Evolutionary conservation across 305 asterid species (phyloP).

Genomic region (Solanum hybrid): DNA sequence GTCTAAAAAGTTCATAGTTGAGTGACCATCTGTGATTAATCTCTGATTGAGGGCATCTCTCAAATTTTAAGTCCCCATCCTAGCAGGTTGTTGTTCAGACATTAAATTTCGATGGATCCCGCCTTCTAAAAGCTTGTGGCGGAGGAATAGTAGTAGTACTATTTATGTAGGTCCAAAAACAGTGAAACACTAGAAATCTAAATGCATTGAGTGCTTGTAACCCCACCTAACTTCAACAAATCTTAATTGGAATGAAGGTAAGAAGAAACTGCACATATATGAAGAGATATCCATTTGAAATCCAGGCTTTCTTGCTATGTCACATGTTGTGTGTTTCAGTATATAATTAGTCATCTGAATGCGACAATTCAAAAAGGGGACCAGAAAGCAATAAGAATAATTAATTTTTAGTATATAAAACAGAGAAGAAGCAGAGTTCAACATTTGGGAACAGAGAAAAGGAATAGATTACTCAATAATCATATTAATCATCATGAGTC

Average conservation of each 20-base stretch:
- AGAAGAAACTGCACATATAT: neutral
- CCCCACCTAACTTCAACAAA: neutral
- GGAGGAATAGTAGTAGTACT: neutral
- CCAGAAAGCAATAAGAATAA: constrained; percentile 14
- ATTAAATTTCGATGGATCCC: neutral
- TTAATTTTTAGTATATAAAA: neutral
- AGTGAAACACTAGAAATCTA: neutral
- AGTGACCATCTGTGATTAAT: neutral
- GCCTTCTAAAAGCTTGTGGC: neutral
- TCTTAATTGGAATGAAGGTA: neutral
- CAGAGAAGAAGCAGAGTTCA: neutral
- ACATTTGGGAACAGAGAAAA: constrained; percentile 4
- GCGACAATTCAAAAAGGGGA: constrained; percentile 26
- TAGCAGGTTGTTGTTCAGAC: neutral
- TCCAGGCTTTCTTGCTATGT: constrained; percentile 27
- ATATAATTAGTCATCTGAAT: constrained; percentile 15
- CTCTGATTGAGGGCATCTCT: neutral
- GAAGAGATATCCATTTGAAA: constrained; percentile 26
- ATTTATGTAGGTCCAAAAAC: constrained; percentile 1
- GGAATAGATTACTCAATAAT: neutral
- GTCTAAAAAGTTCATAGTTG: no score
- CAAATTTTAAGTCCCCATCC: neutral
- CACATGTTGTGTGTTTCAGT: constrained; percentile 27
- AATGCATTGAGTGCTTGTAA: neutral
- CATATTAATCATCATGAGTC: constrained; percentile 19